Evolutionary conservation across 2,329 filamentous ascomycete genomes (phyloP).

Genomic region (Proliferodiscus dingleyae): DNA sequence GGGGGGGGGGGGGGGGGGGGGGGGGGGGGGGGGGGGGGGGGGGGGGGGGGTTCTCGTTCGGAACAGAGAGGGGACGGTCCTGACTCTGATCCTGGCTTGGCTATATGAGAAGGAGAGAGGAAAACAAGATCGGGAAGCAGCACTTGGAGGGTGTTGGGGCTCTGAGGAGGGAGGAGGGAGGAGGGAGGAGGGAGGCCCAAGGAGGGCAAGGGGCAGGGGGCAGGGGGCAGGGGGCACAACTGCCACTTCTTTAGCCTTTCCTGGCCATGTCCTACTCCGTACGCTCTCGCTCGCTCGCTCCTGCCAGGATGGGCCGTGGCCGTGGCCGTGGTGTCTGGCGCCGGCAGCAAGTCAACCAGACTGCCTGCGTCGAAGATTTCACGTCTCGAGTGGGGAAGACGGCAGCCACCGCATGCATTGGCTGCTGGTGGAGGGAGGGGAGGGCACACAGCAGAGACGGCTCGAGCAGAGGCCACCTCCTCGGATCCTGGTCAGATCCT

Average conservation of each 20-base stretch:
- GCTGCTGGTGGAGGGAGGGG: not conserved
- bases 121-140: not conserved
- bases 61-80: not conserved
- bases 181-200: not conserved
- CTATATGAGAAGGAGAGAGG: not conserved
- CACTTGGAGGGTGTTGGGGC: not conserved
- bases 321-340: not conserved
- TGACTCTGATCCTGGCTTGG: not conserved
- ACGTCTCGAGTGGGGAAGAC: too few species aligned
- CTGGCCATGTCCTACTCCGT: not conserved
- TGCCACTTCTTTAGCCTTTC: not conserved
- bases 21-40: too few species aligned
- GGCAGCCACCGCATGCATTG: not conserved
- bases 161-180: constrained; percentile 1
- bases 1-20: too few species aligned
- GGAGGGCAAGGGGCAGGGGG: not conserved
- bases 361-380: too few species aligned
- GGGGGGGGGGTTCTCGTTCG: constrained; percentile 1
- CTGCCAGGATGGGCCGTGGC: too few species aligned
- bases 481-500: not conserved
- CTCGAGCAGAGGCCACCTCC: not conserved
- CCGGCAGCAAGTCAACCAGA: not conserved
- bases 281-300: not conserved
- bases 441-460: not conserved
- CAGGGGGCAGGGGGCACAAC: not conserved